A percentile compares a stretch with the other conserved stretches of the same genome.
phyloP scores from a whole-genome alignment of 1,139 yeast species.

The Pichia sp. region DNA sequence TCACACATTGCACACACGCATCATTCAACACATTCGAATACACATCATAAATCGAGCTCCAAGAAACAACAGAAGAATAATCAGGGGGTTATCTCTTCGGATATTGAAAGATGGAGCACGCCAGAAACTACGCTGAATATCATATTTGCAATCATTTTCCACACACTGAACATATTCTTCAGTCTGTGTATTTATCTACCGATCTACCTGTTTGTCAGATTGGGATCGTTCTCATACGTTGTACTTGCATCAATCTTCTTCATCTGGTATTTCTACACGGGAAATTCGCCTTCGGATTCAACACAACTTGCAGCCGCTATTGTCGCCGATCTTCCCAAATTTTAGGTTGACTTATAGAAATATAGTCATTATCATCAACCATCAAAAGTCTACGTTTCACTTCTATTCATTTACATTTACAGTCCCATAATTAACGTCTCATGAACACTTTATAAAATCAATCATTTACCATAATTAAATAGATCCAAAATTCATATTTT shows the following conservation, averaged over 20 bases:
- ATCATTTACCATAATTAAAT: no score
- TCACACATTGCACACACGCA: neutral
- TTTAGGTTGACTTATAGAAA: no score
- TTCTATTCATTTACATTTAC: no score
- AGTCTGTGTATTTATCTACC: conserved; percentile 17
- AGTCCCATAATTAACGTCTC: no score
- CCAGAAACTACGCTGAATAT: conserved; percentile 3
- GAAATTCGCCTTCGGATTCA: neutral
- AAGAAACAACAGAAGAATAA: neutral
- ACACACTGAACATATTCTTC: conserved; percentile 12
- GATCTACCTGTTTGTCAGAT: conserved; percentile 10
- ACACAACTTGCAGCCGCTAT: neutral
- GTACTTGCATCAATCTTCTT: neutral
- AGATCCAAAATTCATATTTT: no score
- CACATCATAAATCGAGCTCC: neutral
- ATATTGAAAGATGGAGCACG: neutral
- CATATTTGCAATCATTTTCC: conserved; percentile 13
- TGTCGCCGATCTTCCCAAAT: neutral
- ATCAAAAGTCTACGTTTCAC: no score
- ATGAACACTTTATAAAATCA: no score
- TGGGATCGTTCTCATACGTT: conserved; percentile 2
- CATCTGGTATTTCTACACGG: conserved; percentile 4
- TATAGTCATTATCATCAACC: no score
- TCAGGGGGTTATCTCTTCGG: conserved; percentile 7
- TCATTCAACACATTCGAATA: neutral